phyloP scores from a whole-genome alignment of 164 flowering plant species.

The Chimonanthus salicifolius region DNA sequence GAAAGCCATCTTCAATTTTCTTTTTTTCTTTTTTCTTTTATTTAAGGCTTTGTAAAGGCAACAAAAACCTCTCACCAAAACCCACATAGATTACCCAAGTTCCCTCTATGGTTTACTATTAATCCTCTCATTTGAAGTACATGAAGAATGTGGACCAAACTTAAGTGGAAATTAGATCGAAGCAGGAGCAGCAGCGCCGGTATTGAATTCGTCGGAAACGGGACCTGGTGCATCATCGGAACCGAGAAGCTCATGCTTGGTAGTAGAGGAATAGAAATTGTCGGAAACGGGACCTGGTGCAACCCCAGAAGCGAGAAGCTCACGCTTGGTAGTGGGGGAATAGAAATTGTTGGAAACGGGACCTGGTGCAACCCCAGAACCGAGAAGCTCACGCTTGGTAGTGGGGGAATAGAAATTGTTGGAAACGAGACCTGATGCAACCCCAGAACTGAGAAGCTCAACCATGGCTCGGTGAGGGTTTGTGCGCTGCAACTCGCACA shows the following conservation, averaged over 20 bases:
- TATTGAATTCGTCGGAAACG: too few species aligned
- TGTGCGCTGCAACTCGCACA: slow-evolving; percentile 46
- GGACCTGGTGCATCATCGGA: neutral
- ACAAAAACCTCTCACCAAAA: too few species aligned
- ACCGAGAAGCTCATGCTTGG: neutral
- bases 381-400: slow-evolving; percentile 34
- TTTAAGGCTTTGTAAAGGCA: too few species aligned
- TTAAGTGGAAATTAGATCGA: too few species aligned
- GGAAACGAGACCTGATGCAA: slow-evolving; percentile 41
- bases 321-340: too few species aligned
- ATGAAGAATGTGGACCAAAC: too few species aligned
- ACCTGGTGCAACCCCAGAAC: slow-evolving; percentile 58
- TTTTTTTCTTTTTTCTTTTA: too few species aligned
- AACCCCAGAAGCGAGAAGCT: neutral
- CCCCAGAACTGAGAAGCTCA: slow-evolving; percentile 63
- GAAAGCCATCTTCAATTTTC: too few species aligned
- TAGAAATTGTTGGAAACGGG: slow-evolving; percentile 20
- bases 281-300: slow-evolving; percentile 26
- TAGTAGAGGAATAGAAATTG: neutral
- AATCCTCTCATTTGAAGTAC: too few species aligned
- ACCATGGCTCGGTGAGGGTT: slow-evolving; percentile 64
- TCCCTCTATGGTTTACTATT: too few species aligned
- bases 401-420: neutral
- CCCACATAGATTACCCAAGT: too few species aligned
- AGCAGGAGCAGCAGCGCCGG: too few species aligned